These are phyloP conservation scores for Leccinum pellstonianum DNA, from an alignment of 768 basidiomycete species.

Conservation along the genomic window DNA sequence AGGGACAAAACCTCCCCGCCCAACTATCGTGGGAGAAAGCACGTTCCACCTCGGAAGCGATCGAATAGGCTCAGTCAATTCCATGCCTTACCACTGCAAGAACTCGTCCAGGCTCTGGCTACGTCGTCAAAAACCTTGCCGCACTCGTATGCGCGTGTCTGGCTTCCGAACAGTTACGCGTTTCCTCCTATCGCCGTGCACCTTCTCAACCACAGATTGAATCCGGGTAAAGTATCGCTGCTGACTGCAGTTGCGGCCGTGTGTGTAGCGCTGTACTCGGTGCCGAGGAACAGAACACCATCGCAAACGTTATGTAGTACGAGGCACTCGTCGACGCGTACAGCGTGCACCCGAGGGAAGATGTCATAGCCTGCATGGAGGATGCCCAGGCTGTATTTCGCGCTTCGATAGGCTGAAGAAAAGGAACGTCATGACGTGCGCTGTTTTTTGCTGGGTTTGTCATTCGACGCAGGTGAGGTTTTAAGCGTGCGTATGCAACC, in stretches of 20 bases:
- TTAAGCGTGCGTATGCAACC: background rate
- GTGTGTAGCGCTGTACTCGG: constrained; percentile 23
- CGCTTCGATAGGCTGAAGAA: constrained; percentile 15
- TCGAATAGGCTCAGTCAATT: constrained; percentile 24
- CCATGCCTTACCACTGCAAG: constrained; percentile 19
- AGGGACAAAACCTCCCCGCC: too few relatives aligned
- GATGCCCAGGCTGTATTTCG: constrained; percentile 26
- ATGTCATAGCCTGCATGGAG: constrained; percentile 12
- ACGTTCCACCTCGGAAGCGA: constrained; percentile 13
- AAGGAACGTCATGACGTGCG: constrained; percentile 31
- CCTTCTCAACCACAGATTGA: constrained; percentile 17
- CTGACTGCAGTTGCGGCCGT: constrained; percentile 25
- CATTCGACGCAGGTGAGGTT: constrained; percentile 36
- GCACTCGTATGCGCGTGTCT: constrained; percentile 32
- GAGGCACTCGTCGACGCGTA: constrained; percentile 32
- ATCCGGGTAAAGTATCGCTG: constrained; percentile 29
- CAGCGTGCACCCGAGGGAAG: constrained; percentile 12
- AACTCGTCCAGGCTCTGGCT: constrained; percentile 31
- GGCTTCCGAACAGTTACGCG: constrained; percentile 32
- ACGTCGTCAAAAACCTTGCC: constrained; percentile 21
- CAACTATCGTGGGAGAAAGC: background rate
- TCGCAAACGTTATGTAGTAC: constrained; percentile 22
- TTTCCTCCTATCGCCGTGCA: background rate
- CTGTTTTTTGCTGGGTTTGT: constrained; percentile 49
- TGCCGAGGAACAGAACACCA: background rate